phyloP scores from a whole-genome alignment of 768 basidiomycete species.

The Gelatoporia subvermispora region DNA sequence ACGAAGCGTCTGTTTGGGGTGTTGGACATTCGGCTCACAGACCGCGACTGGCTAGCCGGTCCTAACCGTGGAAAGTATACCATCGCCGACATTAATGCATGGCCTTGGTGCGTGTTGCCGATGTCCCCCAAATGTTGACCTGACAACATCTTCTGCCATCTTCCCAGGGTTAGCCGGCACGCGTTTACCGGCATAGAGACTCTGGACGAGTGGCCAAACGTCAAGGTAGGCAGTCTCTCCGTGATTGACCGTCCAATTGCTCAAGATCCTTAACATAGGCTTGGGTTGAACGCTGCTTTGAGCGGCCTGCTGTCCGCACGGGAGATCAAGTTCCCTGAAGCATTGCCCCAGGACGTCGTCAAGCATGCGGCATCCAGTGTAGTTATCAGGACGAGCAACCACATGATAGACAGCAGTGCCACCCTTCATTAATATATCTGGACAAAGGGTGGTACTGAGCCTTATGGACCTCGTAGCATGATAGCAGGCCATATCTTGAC shows the following conservation, averaged over 20 bases:
- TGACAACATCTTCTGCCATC: neutral
- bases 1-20: slow-evolving; percentile 78
- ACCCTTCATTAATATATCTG: too few relatives aligned
- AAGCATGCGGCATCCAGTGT: too few relatives aligned
- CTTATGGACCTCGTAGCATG: too few relatives aligned
- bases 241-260: neutral
- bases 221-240: slow-evolving; percentile 38
- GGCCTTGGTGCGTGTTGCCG: slow-evolving; percentile 43
- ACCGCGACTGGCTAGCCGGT: slow-evolving; percentile 75
- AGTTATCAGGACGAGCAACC: too few relatives aligned
- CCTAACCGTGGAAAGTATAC: slow-evolving; percentile 62
- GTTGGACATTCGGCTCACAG: slow-evolving; percentile 64
- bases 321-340: slow-evolving; percentile 11
- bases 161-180: slow-evolving; percentile 36
- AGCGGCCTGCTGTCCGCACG: slow-evolving; percentile 11
- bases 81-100: slow-evolving; percentile 67
- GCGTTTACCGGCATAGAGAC: slow-evolving; percentile 43
- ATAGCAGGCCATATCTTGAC: too few relatives aligned
- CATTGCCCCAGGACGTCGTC: too few relatives aligned
- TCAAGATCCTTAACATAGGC: neutral
- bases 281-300: slow-evolving; percentile 9
- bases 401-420: too few relatives aligned
- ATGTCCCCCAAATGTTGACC: neutral
- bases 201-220: slow-evolving; percentile 59
- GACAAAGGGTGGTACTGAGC: too few relatives aligned